These are phyloP conservation scores for Galium porrigens DNA, from an alignment of 305 asterid species.

Conservation along the genomic window DNA sequence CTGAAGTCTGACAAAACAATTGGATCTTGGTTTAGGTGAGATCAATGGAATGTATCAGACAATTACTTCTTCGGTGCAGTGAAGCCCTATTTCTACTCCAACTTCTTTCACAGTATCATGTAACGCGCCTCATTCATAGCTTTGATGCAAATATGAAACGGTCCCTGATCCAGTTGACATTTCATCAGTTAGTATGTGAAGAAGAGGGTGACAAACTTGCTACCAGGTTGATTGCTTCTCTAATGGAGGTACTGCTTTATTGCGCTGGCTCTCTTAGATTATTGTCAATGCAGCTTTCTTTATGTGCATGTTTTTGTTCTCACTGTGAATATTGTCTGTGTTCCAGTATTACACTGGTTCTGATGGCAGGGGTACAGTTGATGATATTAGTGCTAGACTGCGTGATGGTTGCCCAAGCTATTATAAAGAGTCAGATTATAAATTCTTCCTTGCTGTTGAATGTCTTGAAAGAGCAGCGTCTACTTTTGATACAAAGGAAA, in stretches of 20 bases:
- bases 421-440: conserved; percentile 81
- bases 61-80: conserved; percentile 82
- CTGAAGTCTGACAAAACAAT: conserved; percentile 13
- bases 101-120: conserved; percentile 69
- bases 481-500: conserved; percentile 52
- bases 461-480: conserved; percentile 88
- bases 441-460: conserved; percentile 87
- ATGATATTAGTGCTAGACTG: conserved; percentile 72
- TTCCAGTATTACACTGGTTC: conserved; percentile 92
- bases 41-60: conserved; percentile 97
- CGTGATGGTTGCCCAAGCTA: conserved; percentile 93
- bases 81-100: conserved; percentile 78
- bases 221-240: conserved; percentile 70
- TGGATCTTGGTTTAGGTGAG: conserved; percentile 51
- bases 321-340: conserved; percentile 13
- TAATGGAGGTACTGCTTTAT: conserved; percentile 64
- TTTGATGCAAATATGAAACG: conserved; percentile 56
- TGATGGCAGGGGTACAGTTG: conserved; percentile 96
- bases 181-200: conserved; percentile 81
- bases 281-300: background rate
- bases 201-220: conserved; percentile 79
- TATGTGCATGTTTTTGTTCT: conserved; percentile 10
- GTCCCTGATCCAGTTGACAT: conserved; percentile 60
- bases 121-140: conserved; percentile 61
- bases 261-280: background rate